Evolutionary conservation across 2,329 filamentous ascomycete genomes (phyloP), one percentile per base, ranked within the genome.

Genomic region (Penicillium sp.): DNA sequence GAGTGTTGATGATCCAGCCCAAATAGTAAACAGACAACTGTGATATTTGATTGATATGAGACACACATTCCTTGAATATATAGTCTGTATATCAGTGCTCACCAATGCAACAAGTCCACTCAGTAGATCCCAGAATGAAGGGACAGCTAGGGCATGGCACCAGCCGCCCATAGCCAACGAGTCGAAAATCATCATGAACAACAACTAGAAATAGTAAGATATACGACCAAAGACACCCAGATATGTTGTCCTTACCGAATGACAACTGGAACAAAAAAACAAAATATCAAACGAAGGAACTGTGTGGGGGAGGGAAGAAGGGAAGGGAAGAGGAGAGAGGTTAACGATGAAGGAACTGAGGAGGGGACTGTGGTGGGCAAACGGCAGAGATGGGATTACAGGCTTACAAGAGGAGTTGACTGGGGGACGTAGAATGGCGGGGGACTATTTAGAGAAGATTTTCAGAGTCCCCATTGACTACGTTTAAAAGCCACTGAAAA

Each of bases 1-100:
- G 61, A 10, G 66, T 65, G 48, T 72, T 67, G 15, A 66, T 41
- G 15, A 55, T 58, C 57, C 59, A 63, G 23, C 39, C 39, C 1
- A 21, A 34, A n/a, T 50, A 25, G 11, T 60, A 63, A 3, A 31
- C 27, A 15, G 40, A 19, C 27, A 57, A 15, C 61, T 63, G 8
- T 49, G 33, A 5, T 29, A 19, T 29, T 13, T 8, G 8, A 31
- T 25, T 15, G 11, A 21, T 3, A 41, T 61, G 10, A 59, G 59
- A 40, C 16, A 23, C 25, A 9, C 11, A 23, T 5, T 38, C 10
- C 5, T 23, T 38, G 4, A 27, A 13, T 43, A 16, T 2, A 1
- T 25, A 27, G 2, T 39, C 8, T 36, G 8, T 49, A 29, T 13
- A 25, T 33, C 16, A 36, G 36, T 13, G 55, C 60, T 60, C 29